Evolutionary conservation across 106 monocot genomes (phyloP).

Genomic region (Dendrobium nobile): DNA sequence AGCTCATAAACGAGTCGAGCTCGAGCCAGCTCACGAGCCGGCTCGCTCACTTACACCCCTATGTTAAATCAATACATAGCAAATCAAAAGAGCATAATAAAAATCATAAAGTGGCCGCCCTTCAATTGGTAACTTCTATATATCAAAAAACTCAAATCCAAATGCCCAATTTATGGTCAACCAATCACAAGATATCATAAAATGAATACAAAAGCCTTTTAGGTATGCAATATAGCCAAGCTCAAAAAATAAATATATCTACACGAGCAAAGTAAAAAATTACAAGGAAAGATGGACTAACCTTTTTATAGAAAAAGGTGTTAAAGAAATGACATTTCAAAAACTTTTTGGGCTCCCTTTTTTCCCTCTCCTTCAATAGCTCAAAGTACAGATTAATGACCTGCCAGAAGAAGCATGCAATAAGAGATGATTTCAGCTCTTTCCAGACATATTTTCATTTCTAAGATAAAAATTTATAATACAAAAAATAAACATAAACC

Average conservation of each 20-base stretch:
- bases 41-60: too few relatives aligned
- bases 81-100: too few relatives aligned
- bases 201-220: neutral
- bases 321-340: slow-evolving; percentile 88
- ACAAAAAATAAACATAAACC: neutral
- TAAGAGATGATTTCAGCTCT: neutral
- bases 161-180: too few relatives aligned
- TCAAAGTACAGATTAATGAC: slow-evolving; percentile 90
- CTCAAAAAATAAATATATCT: neutral
- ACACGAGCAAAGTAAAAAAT: neutral
- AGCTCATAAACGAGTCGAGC: too few relatives aligned
- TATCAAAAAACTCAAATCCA: too few relatives aligned
- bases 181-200: too few relatives aligned
- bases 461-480: neutral
- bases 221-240: neutral
- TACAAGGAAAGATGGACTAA: slow-evolving; percentile 12
- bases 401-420: slow-evolving; percentile 23
- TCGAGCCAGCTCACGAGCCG: too few relatives aligned
- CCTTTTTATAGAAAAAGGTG: slow-evolving; percentile 91
- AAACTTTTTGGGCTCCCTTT: slow-evolving; percentile 60
- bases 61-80: too few relatives aligned
- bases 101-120: too few relatives aligned
- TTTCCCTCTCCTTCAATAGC: slow-evolving; percentile 81
- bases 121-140: too few relatives aligned
- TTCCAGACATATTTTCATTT: neutral